Conservation (phyloP, 2,329 filamentous ascomycete species). For the Fusarium sp. region DNA sequence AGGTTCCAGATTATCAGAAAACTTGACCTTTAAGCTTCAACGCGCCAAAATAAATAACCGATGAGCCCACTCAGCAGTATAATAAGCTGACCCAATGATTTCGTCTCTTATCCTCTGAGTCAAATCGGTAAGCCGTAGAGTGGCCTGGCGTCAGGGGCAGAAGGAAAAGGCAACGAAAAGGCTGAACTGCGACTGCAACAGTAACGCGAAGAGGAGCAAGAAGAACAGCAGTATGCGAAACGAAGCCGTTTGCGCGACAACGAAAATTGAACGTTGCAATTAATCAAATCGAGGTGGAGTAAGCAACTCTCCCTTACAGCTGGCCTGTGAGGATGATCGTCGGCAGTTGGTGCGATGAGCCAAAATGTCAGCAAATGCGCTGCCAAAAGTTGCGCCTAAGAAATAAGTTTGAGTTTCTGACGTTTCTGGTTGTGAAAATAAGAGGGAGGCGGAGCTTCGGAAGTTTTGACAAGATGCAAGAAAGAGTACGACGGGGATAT, state of each 20-base stretch:
- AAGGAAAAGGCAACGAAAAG: constrained; percentile 6
- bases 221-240: not conserved
- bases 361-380: constrained; percentile 15
- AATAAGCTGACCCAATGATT: not conserved
- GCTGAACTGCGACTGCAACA: constrained; percentile 11
- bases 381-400: not conserved
- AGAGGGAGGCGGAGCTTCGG: constrained; percentile 2
- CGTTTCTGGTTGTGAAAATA: not conserved
- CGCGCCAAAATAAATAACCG: not conserved
- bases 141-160: constrained; percentile 26
- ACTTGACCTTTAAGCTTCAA: not conserved
- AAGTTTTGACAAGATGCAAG: constrained; percentile 26
- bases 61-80: not conserved
- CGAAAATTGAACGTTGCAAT: constrained; percentile 14
- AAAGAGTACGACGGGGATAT: constrained; percentile 21
- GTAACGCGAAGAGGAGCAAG: constrained; percentile 13
- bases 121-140: constrained; percentile 23
- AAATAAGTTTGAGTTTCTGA: not conserved
- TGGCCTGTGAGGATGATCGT: constrained; percentile 13
- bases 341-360: constrained; percentile 20
- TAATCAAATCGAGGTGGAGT: constrained; percentile 11
- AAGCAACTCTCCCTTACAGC: constrained; percentile 22
- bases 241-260: constrained; percentile 13
- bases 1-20: constrained; percentile 6
- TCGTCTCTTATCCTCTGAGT: not conserved